Evolutionary conservation across 2,329 filamentous ascomycete genomes (phyloP).

Genomic region (Fusarium chaquense): DNA sequence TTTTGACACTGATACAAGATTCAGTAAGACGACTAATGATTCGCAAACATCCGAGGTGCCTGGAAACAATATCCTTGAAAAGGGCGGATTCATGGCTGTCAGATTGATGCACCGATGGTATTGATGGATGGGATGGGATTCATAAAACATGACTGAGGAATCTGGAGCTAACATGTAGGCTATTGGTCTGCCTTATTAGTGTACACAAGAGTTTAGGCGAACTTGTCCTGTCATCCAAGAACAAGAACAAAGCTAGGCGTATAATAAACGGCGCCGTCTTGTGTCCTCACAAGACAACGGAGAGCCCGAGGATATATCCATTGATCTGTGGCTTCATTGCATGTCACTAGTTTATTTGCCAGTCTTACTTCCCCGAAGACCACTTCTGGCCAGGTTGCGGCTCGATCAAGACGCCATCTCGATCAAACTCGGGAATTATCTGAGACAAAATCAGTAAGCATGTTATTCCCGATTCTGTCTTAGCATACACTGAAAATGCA

Average conservation of each 20-base stretch:
- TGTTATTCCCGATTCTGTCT: not conserved
- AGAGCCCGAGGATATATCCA: not conserved
- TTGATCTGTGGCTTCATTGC: not conserved
- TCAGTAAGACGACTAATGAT: too few species aligned
- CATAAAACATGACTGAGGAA: not conserved
- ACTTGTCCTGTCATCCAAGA: not conserved
- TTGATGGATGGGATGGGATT: not conserved
- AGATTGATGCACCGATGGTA: not conserved
- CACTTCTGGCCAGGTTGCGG: not conserved
- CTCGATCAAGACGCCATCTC: not conserved
- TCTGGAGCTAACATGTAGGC: not conserved
- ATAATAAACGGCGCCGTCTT: too few species aligned
- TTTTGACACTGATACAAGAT: too few species aligned
- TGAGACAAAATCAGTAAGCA: not conserved
- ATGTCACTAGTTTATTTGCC: not conserved
- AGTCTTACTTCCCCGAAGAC: not conserved
- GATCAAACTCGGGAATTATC: not conserved
- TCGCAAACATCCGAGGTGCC: not conserved
- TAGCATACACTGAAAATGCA: not conserved
- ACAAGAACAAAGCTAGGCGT: not conserved
- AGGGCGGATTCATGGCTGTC: not conserved
- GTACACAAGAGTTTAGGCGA: not conserved
- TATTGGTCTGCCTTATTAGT: not conserved
- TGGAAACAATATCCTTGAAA: not conserved
- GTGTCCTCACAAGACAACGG: not conserved